Percentiles rank a stretch among this genome's conserved stretches.
Conservation (phyloP, 1,139 yeast genomes). For the Yamadazyma oceani region DNA sequence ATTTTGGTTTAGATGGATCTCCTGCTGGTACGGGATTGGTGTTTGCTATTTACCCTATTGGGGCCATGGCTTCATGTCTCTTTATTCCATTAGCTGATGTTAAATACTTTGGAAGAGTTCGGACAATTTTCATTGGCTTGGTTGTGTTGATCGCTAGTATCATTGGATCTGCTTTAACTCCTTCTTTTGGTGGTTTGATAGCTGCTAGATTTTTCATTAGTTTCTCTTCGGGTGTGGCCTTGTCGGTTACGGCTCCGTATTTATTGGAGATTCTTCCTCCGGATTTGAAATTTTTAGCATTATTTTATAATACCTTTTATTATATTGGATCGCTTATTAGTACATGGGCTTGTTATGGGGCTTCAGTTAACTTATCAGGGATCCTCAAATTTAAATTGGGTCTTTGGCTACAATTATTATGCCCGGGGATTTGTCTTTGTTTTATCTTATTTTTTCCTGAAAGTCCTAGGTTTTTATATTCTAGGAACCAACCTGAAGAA, state of each 20-base stretch:
- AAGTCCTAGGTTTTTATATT: slow-evolving; percentile 53
- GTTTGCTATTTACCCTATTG: slow-evolving; percentile 21
- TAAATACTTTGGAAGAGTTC: slow-evolving; percentile 13
- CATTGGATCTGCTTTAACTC: slow-evolving; percentile 18
- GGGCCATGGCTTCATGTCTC: slow-evolving; percentile 18
- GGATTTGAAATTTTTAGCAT: slow-evolving; percentile 16
- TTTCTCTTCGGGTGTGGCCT: slow-evolving; percentile 3
- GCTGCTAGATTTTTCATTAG: slow-evolving; percentile 19
- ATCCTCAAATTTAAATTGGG: slow-evolving; percentile 13
- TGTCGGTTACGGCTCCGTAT: slow-evolving; percentile 18
- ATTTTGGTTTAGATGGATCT: slow-evolving; percentile 14
- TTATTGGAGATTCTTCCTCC: slow-evolving; percentile 19
- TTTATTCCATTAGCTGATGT: slow-evolving; percentile 16
- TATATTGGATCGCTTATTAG: slow-evolving; percentile 20
- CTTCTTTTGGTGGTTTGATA: slow-evolving; percentile 12
- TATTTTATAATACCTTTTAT: slow-evolving; percentile 19
- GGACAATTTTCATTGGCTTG: slow-evolving; percentile 16
- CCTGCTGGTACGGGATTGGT: slow-evolving; percentile 22
- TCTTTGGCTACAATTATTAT: slow-evolving; percentile 13
- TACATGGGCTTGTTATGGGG: slow-evolving; percentile 20
- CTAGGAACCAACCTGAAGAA: slow-evolving; percentile 30
- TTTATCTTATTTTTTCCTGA: slow-evolving; percentile 47
- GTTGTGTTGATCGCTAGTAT: slow-evolving; percentile 18
- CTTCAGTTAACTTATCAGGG: slow-evolving; percentile 14
- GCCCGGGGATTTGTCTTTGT: slow-evolving; percentile 10